Evolutionary conservation across 345 rosid genomes (phyloP), one percentile per base, ranked within the genome.

Genomic region (Corchorus capsularis): DNA sequence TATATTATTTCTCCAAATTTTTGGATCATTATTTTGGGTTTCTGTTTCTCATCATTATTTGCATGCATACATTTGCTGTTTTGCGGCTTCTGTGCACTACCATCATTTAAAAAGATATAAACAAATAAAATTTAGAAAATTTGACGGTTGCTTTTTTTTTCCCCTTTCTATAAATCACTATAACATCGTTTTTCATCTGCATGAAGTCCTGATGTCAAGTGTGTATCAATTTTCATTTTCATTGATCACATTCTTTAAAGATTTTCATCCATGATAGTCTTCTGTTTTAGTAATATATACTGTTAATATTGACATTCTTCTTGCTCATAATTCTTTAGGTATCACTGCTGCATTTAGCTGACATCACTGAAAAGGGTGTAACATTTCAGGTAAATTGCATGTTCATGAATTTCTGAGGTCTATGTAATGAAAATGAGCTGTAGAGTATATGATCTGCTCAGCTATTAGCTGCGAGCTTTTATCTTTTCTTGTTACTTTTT

Each of bases 351-450:
- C 97, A 89, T 83, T 85, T 92, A 79, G 93, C 97, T 69, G 94
- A 92, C 70, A 90, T 92, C 69, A 90, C 94, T 47, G 97, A 92
- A 79, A 69, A 84, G 75, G 97, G 97, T 9, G 97, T 92, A 66
- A 90, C 89, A 37, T 92, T 92, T 87, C 97, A 92, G 91, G 94
- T 89, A 78, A 78, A 62, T 52, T 70, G 22, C 22, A 17, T 70
- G 22, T 69, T 69, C 73, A 34, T 69, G 34, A 61, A 19, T 53
- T 22, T 61, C 8, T 52, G 64, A 80, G 50, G 16, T 74, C 39
- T 12, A 32, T 54, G 60, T 46, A 53, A 61, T 43, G n/a, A 32
- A 8, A 64, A 37, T 69, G 27, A 43, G 22, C 67, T 39, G 79
- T 10, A 0, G 20, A 76, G 22, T 37, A 70, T 50, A 50, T 64